These are phyloP conservation scores for Physcia stellaris DNA, from an alignment of 495 filamentous ascomycete genomes.

Conservation along the genomic window DNA sequence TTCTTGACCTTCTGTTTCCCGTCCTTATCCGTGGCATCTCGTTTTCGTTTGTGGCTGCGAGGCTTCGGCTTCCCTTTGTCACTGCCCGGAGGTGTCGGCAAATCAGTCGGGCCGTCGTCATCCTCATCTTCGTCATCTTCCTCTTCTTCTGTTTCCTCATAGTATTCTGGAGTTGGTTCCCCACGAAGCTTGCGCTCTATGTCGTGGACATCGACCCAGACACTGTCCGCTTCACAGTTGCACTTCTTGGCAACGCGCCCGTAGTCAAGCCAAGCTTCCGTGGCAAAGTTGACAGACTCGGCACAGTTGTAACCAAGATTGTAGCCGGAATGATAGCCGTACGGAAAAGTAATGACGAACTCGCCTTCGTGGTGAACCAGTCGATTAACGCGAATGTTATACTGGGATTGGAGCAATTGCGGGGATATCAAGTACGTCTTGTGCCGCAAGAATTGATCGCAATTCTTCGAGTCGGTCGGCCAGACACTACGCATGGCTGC, in stretches of 20 bases:
- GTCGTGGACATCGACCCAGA: slow-evolving; percentile 93
- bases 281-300: slow-evolving; percentile 96
- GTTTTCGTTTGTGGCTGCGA: slow-evolving; percentile 45
- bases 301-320: slow-evolving; percentile 98
- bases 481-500: slow-evolving; percentile 90
- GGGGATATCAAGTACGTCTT: slow-evolving; percentile 98
- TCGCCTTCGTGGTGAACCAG: slow-evolving; percentile 94
- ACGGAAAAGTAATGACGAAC: slow-evolving; percentile 97
- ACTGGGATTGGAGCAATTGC: slow-evolving; percentile 67
- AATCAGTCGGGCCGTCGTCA: slow-evolving; percentile 44
- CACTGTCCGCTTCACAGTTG: slow-evolving; percentile 87
- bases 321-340: slow-evolving; percentile 96
- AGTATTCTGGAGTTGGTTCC: slow-evolving; percentile 78
- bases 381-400: slow-evolving; percentile 88
- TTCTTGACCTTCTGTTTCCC: slow-evolving; percentile 57
- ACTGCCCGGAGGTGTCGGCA: slow-evolving; percentile 70
- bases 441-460: slow-evolving; percentile 90
- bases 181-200: slow-evolving; percentile 89
- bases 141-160: slow-evolving; percentile 64
- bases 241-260: slow-evolving; percentile 97
- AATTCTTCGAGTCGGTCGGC: slow-evolving; percentile 93
- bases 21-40: slow-evolving; percentile 32
- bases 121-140: slow-evolving; percentile 53
- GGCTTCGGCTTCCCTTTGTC: slow-evolving; percentile 44
- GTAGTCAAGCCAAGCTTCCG: slow-evolving; percentile 86